Evolutionary conservation across 306 rosid genomes (phyloP), one percentile per base, ranked within the genome.

Genomic region (Vigna hirtella): DNA sequence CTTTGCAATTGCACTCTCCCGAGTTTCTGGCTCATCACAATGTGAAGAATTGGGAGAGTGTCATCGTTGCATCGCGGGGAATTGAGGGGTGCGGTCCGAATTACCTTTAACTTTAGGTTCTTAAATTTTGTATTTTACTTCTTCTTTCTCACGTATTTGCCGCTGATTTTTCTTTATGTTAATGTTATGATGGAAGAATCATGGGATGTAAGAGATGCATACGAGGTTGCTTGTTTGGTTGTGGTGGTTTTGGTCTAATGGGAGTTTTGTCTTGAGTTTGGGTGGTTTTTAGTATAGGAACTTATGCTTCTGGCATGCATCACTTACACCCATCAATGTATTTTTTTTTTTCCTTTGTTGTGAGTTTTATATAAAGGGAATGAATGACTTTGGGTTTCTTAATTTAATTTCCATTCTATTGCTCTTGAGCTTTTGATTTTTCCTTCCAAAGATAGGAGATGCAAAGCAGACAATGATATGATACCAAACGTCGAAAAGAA

Each of bases 21-120:
- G 84, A 85, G 83, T 70, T 76, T 94, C 94, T 94, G 76, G 66
- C 87, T 67, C 62, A 34, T 50, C 66, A 43, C 14, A 10, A 52
- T 34, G 77, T 61, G 67, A 61, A 70, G 91, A 91, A 76, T 82
- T 68, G 91, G 97, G 91, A 91, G 91, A 89, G 90, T 85, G 89
- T 79, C 28, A 88, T 87, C 82, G 73, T 92, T 95, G 98, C 98
- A 89, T 79, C 48, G 98, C 93, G 98, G 98, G 98, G 98, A 92
- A 95, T 95, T 85, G 97, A 95, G 98, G 97, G 92, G 88, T 89
- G 89, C 95, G 98, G 98, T 95, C 98, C 98, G 98, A 95, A 79
- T 86, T 84, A 84, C 81, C 88, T 81, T 79, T 79, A 65, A 81
- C 80, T 55, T 64, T 69, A 59, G 76, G 49, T 57, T 43, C 66